Base-by-base conservation (phyloP, 140 eudicot genomes). In the Anethum foeniculum region DNA sequence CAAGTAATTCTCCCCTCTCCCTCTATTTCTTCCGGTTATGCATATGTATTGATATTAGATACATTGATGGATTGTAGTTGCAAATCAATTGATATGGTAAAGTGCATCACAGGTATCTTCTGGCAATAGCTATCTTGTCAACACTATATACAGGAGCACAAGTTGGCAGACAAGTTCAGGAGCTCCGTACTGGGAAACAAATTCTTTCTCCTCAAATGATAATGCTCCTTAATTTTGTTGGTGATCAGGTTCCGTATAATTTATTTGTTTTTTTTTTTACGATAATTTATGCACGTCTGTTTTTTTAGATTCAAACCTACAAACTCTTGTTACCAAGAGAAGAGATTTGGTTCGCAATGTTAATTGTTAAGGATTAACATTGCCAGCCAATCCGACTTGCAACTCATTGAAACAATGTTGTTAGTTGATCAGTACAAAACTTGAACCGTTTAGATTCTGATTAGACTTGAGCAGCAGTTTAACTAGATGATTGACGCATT, bases 111-210 rank as follows among this genome's bases (percentile, higher is more conserved):
- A 91, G 98, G 85, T 95, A 95, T 67, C 86, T 90, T 65, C 82
- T 95, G 86, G 97, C 89, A 39, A 88, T 95, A 28, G 97, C 97
- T 76, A 92, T 95, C 79, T 79, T 95, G 80, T 92, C 99, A n/a
- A 83, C 97, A 18, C 28, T 95, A 19, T 95, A 95, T 77, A 91
- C 97, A 5, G 99, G 96, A 83, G 84, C 86, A 79, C 97, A 95
- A 80, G 83, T 82, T 71, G 80, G 83, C 79, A 86, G 93, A 79
- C 93, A 92, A 39, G 41, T 90, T 83, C 88, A 86, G 64, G 93
- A 89, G 77, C 46, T 90, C 79, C 84, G 86, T 7, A 89, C 89
- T 47, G 96, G 93, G 46, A 88, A 60, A 83, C 81, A 87, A 47
- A 21, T 85, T 5, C 16, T 87, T 81, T 71, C 91, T 15, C 82